phyloP scores from a whole-genome alignment of 108 stramenopile species.

The Fragilaria radians region DNA sequence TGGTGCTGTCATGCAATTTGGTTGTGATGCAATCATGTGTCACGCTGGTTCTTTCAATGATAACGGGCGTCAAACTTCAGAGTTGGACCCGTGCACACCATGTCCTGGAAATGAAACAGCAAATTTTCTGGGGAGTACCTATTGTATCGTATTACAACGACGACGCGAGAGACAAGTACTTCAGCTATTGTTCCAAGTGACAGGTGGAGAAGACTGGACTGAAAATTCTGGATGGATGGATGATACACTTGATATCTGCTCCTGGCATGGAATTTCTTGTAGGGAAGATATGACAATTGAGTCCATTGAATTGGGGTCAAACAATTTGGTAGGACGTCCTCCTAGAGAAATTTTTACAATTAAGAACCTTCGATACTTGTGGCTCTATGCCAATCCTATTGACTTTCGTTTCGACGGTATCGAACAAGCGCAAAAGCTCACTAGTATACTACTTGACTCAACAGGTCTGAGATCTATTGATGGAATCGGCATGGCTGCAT shows the following conservation, averaged over 20 bases:
- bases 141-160: constrained; percentile 37
- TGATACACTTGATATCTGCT: constrained; percentile 45
- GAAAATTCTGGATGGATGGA: constrained; percentile 63
- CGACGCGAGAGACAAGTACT: constrained; percentile 48
- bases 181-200: constrained; percentile 44
- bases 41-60: constrained; percentile 47
- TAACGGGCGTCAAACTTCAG: constrained; percentile 54
- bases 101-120: constrained; percentile 48
- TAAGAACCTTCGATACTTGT: constrained; percentile 51
- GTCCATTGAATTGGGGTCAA: constrained; percentile 62
- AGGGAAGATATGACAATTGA: constrained; percentile 44
- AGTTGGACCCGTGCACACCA: constrained; percentile 27
- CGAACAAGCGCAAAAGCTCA: constrained; percentile 51
- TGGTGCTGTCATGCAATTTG: constrained; percentile 39
- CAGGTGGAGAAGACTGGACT: constrained; percentile 47
- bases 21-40: constrained; percentile 71
- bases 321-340: constrained; percentile 63
- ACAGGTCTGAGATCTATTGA: constrained; percentile 60
- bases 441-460: constrained; percentile 62
- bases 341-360: constrained; percentile 72
- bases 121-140: constrained; percentile 49
- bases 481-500: constrained; percentile 49
- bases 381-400: constrained; percentile 80
- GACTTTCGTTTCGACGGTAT: constrained; percentile 72
- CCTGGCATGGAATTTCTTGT: constrained; percentile 74